A percentile compares a stretch with the other conserved stretches of the same genome.
phyloP scores from a whole-genome alignment of 1,284 basidiomycete genomes.

The Sporisorium graminicola region DNA sequence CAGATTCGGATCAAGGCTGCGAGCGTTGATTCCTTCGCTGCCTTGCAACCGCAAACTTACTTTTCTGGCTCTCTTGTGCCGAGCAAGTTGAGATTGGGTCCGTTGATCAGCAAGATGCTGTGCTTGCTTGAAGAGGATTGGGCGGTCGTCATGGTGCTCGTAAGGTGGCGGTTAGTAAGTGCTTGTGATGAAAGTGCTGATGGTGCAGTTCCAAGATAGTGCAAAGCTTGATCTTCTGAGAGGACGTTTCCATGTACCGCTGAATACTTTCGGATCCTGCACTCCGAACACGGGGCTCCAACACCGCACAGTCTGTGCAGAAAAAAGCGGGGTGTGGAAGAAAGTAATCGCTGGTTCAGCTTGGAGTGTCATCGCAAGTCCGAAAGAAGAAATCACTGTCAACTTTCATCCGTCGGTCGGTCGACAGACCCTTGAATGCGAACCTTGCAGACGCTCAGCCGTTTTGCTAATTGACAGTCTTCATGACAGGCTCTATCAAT shows the following conservation, averaged over 20 bases:
- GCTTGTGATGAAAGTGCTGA: background rate
- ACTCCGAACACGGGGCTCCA: background rate
- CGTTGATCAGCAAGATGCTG: conserved; percentile 56
- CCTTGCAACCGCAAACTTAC: conserved; percentile 27
- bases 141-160: conserved; percentile 10
- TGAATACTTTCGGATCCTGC: background rate
- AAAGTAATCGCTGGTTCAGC: conserved; percentile 13
- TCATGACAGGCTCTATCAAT: too few species aligned
- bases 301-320: too few species aligned
- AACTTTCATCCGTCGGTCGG: conserved; percentile 6
- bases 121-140: background rate
- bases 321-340: conserved; percentile 14
- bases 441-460: background rate
- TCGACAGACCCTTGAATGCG: background rate
- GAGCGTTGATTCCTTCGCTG: too few species aligned
- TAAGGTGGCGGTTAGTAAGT: background rate
- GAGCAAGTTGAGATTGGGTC: conserved; percentile 70
- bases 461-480: too few species aligned
- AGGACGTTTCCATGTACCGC: too few species aligned
- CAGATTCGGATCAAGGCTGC: too few species aligned
- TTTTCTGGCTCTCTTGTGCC: conserved; percentile 70
- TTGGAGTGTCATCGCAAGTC: background rate
- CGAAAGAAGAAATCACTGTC: conserved; percentile 5
- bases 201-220: background rate
- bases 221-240: too few species aligned